phyloP scores from a whole-genome alignment of 495 filamentous ascomycete species.

The Viridothelium virens region DNA sequence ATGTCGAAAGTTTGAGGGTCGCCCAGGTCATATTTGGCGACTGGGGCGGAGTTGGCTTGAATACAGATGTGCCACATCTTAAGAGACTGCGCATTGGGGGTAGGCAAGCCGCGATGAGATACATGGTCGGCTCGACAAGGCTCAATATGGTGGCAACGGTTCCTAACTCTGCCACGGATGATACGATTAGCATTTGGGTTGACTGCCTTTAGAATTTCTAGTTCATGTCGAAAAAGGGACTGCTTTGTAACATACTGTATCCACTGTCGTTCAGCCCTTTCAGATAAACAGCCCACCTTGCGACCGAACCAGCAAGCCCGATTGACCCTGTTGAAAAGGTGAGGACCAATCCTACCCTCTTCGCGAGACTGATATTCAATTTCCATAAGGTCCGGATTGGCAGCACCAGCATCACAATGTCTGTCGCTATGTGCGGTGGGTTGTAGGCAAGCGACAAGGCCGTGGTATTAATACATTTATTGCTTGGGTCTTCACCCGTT shows the following conservation, averaged over 20 bases:
- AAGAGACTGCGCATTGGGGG: neutral
- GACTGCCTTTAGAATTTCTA: neutral
- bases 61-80: neutral
- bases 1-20: neutral
- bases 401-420: neutral
- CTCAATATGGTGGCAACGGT: neutral
- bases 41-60: neutral
- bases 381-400: neutral
- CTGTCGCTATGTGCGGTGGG: neutral
- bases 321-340: neutral
- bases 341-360: neutral
- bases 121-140: constrained; percentile 7
- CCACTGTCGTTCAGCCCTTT: neutral
- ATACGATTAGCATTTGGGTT: no score
- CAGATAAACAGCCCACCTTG: constrained; percentile 1
- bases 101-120: neutral
- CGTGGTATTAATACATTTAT: neutral
- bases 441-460: neutral
- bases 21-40: neutral
- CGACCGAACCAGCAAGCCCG: neutral
- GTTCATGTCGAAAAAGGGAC: neutral
- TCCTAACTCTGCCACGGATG: neutral
- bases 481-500: neutral
- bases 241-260: neutral
- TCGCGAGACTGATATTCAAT: neutral